Conservation (phyloP, 139 green algal species). For the Closterium sp. region DNA sequence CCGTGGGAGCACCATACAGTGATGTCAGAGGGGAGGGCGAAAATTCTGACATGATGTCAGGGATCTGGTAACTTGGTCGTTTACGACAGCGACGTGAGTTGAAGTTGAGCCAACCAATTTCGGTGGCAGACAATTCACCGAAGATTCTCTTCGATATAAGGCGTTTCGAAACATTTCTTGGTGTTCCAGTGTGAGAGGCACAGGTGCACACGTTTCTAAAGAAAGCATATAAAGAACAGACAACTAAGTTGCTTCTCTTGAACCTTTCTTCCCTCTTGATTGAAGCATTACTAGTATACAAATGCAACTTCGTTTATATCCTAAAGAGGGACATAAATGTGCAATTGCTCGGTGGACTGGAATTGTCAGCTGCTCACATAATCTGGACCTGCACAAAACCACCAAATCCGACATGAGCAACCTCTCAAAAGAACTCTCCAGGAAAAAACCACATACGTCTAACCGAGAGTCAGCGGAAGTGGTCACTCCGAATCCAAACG, state of each 20-base stretch:
- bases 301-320: not conserved
- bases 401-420: not conserved
- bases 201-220: no score
- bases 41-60: no score
- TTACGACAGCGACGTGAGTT: not conserved
- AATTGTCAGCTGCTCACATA: not conserved
- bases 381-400: not conserved
- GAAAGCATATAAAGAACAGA: no score
- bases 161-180: not conserved
- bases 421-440: not conserved
- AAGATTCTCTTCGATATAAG: not conserved
- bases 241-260: no score
- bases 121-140: not conserved
- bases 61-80: not conserved
- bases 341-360: not conserved
- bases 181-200: no score
- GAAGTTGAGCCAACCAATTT: not conserved
- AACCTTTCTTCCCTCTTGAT: no score
- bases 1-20: no score
- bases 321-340: not conserved
- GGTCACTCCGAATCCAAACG: not conserved
- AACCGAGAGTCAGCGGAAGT: not conserved
- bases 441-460: not conserved
- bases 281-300: no score
- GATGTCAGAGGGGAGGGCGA: no score